Conservation (phyloP, 352 stramenopile genomes). For the Phytophthora sansomeana region DNA sequence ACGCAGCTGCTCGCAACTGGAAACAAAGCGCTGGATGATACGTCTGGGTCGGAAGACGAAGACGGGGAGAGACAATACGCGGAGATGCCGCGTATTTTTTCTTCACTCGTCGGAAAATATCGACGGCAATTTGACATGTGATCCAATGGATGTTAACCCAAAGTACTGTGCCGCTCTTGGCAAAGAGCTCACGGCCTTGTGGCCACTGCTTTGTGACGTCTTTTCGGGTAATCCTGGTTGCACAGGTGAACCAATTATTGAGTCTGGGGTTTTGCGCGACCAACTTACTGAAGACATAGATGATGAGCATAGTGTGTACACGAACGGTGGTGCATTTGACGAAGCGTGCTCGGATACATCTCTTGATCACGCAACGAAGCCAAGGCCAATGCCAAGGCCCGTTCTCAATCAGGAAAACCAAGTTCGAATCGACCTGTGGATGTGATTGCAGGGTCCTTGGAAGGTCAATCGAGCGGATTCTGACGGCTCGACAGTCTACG, state of each 20-base stretch:
- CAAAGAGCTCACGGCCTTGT: constrained; percentile 7
- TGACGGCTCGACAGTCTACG: neutral
- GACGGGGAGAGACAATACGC: constrained; percentile 2
- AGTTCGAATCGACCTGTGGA: constrained; percentile 5
- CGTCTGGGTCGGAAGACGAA: neutral
- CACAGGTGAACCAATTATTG: constrained; percentile 18
- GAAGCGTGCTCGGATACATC: constrained; percentile 9
- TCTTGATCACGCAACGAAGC: neutral
- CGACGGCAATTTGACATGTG: constrained; percentile 2
- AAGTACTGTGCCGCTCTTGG: constrained; percentile 2
- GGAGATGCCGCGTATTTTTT: constrained; percentile 17
- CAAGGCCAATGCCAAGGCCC: neutral
- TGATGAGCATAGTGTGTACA: neutral
- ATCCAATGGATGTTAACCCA: constrained; percentile 9
- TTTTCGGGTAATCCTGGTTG: constrained; percentile 7
- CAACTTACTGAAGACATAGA: neutral
- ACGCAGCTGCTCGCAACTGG: neutral
- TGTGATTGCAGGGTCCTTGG: no score
- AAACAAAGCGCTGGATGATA: neutral
- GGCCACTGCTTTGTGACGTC: constrained; percentile 15
- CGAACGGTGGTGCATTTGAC: neutral
- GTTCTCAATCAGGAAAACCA: neutral
- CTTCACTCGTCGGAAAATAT: neutral
- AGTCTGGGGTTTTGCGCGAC: neutral
- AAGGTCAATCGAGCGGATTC: constrained; percentile 13